Evolutionary conservation across 176 grass and related monocot genomes (phyloP), one percentile per base, ranked within the genome.

Genomic region (Guadua angustifolia): DNA sequence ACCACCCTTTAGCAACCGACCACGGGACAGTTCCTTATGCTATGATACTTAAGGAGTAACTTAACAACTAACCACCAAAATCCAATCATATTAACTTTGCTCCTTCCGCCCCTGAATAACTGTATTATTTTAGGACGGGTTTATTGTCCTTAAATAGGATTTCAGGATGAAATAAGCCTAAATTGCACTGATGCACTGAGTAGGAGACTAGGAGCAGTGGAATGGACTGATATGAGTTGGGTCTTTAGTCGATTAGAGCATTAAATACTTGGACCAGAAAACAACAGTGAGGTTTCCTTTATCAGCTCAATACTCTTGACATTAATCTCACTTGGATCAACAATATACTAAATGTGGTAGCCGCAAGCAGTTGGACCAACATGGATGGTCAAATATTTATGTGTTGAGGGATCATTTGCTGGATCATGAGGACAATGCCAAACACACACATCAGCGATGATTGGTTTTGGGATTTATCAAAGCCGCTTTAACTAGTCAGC

Each of bases 311-410:
- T 52, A 84, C 36, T 62, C 44, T 62, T 1, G n/a, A 26, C 84
- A 73, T 80, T 65, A 43, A 71, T 79, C 52, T 73, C 51, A 22
- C 53, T 4, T 49, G 33, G 1, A 85, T 51, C 9, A 75, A 74
- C 21, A 69, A 19, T 26, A 62, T 47, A 16, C 75, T 26, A 53
- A 39, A 21, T 80, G 64, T 8, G 5, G 50, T 69, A 62, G 9
- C 33, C 32, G 52, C 70, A 68, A 75, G 71, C 9, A 79, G 42
- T 80, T 84, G 29, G 39, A 61, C 59, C 25, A 57, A 81, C 63
- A 56, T 77, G 24, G 44, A 81, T 81, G 36, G 38, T 17, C 10
- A 53, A 32, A 69, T 76, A 39, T 66, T 71, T 70, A 55, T 35
- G 52, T 8, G 38, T 69, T 44, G 13, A 81, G 59, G 17, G 29